Base-by-base conservation (phyloP, 257 asterid species). In the Rauvolfia tetraphylla region DNA sequence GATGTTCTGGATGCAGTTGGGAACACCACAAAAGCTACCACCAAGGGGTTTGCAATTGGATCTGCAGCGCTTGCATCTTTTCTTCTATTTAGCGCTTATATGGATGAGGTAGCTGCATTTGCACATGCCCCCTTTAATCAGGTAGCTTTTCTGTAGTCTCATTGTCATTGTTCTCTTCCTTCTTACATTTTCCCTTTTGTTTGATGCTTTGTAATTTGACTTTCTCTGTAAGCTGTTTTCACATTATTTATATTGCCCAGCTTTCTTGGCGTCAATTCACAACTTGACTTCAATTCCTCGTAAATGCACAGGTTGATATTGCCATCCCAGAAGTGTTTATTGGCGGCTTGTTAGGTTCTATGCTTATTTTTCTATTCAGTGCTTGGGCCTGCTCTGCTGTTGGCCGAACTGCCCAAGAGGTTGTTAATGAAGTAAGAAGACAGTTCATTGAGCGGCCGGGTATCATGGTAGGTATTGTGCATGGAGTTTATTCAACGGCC, bases 311-410 rank as follows among this genome's bases (percentile, higher is more conserved):
- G 99, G 99, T 95, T 76, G 99, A 95, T 81, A 93, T 95, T 75
- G 97, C 98, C 75, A 91, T 93, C 70, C 99, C 99, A 58, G 99
- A 95, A 88, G 99, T 95, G 66, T 95, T 95, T 85, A 75, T 95
- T 82, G 99, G 99, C 83, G 98, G 99, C 42, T 84, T 95, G 68
- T 80, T 95, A 81, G 99, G 99, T 81, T 92, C 99, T 65, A 92
- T 95, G 98, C 99, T 95, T 85, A 91, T 95, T 76, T 95, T 73
- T 83, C 87, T 95, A 46, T 95, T 95, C 86, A 92, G 99, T 90
- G 99, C 96, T 69, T 95, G 99, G 99, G 99, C 99, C 73, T 95
- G 99, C 85, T 72, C 99, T 65, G 99, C 99, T 39, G 99, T 95
- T 81, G 99, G 99, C 67, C 90, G 97, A 87, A 95, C 83, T 76